phyloP scores from a whole-genome alignment of 2,329 filamentous ascomycete species.

The Pseudofabraea citricarpa region DNA sequence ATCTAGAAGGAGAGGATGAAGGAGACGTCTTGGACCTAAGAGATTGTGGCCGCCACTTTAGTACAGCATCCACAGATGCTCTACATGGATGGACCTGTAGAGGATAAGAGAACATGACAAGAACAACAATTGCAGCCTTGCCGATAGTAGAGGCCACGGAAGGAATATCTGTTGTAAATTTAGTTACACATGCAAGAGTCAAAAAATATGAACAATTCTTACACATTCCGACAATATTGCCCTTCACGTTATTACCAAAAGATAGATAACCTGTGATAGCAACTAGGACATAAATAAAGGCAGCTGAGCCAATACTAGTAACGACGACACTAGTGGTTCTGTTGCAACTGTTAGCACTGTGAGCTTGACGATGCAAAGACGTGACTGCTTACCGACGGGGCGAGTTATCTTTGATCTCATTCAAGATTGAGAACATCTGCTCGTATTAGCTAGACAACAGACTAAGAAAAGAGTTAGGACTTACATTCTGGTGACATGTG shows the following conservation, averaged over 20 bases:
- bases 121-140: slow-evolving; percentile 88
- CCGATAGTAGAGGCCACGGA: slow-evolving; percentile 85
- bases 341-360: slow-evolving; percentile 4
- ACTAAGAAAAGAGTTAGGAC: too few relatives aligned
- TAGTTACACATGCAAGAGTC: slow-evolving; percentile 3
- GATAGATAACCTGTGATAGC: slow-evolving; percentile 94
- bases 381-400: slow-evolving; percentile 41
- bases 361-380: not conserved
- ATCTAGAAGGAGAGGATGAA: slow-evolving; percentile 31
- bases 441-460: slow-evolving; percentile 30
- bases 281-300: slow-evolving; percentile 80
- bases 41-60: slow-evolving; percentile 76
- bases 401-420: slow-evolving; percentile 85
- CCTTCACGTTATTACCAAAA: slow-evolving; percentile 82
- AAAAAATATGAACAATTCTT: slow-evolving; percentile 33
- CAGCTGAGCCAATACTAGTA: slow-evolving; percentile 84
- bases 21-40: slow-evolving; percentile 27
- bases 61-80: slow-evolving; percentile 89
- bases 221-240: slow-evolving; percentile 95
- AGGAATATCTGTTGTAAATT: slow-evolving; percentile 48
- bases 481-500: slow-evolving; percentile 94
- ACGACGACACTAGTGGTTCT: slow-evolving; percentile 75
- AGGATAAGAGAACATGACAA: slow-evolving; percentile 95
- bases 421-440: slow-evolving; percentile 97
- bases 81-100: slow-evolving; percentile 94